Evolutionary conservation across 129 eudicot species (phyloP).

Genomic region (Smallanthus sonchifolius): DNA sequence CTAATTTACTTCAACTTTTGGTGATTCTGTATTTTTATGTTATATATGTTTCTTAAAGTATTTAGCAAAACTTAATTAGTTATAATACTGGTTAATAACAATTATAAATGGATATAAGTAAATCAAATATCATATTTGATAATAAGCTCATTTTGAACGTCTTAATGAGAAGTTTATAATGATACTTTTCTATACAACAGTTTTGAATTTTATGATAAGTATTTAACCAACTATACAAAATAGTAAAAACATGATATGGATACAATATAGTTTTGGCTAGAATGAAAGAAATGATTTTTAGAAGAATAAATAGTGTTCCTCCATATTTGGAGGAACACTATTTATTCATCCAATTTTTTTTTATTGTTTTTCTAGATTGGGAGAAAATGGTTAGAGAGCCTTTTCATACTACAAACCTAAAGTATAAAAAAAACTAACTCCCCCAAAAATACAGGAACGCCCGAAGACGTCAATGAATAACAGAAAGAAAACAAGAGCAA

Average conservation of each 20-base stretch:
- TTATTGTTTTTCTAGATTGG: neutral
- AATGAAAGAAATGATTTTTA: neutral
- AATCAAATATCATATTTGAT: neutral
- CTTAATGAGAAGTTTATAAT: neutral
- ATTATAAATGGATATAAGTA: neutral
- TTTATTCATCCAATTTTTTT: neutral
- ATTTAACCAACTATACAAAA: neutral
- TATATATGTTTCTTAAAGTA: neutral
- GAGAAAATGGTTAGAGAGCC: neutral
- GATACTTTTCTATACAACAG: neutral
- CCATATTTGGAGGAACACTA: neutral
- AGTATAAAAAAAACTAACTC: neutral
- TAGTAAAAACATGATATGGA: neutral
- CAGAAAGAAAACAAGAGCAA: slow-evolving; percentile 29
- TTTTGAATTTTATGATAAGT: neutral
- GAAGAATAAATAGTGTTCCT: neutral
- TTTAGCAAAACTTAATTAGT: neutral
- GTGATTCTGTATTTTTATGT: neutral
- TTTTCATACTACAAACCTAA: neutral
- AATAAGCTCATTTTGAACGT: neutral
- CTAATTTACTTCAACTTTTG: neutral
- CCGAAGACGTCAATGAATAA: slow-evolving; percentile 15
- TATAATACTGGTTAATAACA: neutral
- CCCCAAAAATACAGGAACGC: slow-evolving; percentile 17
- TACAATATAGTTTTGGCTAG: neutral